A percentile compares a stretch with the other conserved stretches of the same genome.
These are phyloP conservation scores for Vitellaria paradoxa DNA, from an alignment of 179 eudicot genomes.

Conservation along the genomic window DNA sequence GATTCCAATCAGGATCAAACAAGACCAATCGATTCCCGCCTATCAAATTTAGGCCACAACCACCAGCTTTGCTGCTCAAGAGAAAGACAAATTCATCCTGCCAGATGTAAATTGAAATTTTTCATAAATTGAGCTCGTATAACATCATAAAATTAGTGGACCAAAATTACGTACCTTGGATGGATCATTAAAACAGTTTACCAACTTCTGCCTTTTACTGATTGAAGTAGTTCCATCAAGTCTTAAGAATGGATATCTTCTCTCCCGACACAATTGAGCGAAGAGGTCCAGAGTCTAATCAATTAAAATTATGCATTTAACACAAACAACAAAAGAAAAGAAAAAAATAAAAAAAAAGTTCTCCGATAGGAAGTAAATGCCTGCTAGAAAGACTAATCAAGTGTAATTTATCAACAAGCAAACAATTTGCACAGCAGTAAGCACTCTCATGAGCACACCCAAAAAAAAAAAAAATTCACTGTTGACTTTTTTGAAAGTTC, in stretches of 20 bases:
- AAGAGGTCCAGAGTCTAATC: conserved; percentile 92
- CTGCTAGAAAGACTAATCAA: neutral
- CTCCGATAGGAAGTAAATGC: neutral
- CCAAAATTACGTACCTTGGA: conserved; percentile 59
- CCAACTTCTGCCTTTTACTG: conserved; percentile 94
- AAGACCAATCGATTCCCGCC: conserved; percentile 97
- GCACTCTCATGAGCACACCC: neutral
- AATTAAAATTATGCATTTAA: neutral
- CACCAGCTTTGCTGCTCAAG: conserved; percentile 99
- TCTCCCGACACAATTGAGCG: conserved; percentile 97
- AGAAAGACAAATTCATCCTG: conserved; percentile 99
- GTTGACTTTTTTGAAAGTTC: neutral
- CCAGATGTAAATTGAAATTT: conserved; percentile 23
- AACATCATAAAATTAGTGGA: neutral
- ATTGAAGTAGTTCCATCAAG: conserved; percentile 94
- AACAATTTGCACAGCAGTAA: conserved; percentile 1
- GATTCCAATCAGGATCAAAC: conserved; percentile 99
- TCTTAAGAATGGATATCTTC: conserved; percentile 91
- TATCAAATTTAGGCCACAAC: conserved; percentile 98
- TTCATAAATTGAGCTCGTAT: neutral
- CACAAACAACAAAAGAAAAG: neutral
- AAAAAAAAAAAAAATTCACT: neutral
- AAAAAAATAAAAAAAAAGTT: neutral
- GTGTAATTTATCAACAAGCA: neutral
- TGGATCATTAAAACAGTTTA: conserved; percentile 84